phyloP scores from a whole-genome alignment of 768 basidiomycete species.

The Dacryopinax primogenitus region DNA sequence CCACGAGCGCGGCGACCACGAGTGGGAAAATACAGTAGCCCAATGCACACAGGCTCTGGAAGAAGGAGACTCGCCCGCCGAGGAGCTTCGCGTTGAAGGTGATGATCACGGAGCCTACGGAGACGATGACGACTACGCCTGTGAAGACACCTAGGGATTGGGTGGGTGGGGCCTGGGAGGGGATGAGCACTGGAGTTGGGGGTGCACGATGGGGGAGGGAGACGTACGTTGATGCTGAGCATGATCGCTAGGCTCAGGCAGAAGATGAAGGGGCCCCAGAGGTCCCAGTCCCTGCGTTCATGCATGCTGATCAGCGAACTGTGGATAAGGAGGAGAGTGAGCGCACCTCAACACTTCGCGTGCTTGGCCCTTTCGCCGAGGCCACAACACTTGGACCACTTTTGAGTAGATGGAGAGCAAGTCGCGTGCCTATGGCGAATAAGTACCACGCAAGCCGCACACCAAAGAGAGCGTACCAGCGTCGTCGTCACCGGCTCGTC shows the following conservation, averaged over 20 bases:
- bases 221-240: slow-evolving; percentile 66
- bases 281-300: slow-evolving; percentile 75
- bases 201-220: not conserved
- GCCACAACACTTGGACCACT: slow-evolving; percentile 85
- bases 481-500: slow-evolving; percentile 85
- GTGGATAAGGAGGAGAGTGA: not conserved
- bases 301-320: slow-evolving; percentile 9
- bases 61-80: slow-evolving; percentile 74
- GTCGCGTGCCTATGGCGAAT: slow-evolving; percentile 58
- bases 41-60: slow-evolving; percentile 87
- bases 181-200: not conserved
- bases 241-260: slow-evolving; percentile 69
- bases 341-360: slow-evolving; percentile 70
- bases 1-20: slow-evolving; percentile 75
- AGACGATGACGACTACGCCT: slow-evolving; percentile 84
- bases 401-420: slow-evolving; percentile 83
- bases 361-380: slow-evolving; percentile 49
- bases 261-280: slow-evolving; percentile 88
- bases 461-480: slow-evolving; percentile 46
- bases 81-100: slow-evolving; percentile 83
- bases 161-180: slow-evolving; percentile 57
- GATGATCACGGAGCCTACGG: slow-evolving; percentile 77
- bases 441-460: slow-evolving; percentile 10
- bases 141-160: slow-evolving; percentile 88
- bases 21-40: slow-evolving; percentile 94